Evolutionary conservation across 2,329 filamentous ascomycete species (phyloP), one percentile per base, ranked within the genome.

Genomic region (Mollisiaceae sp.): DNA sequence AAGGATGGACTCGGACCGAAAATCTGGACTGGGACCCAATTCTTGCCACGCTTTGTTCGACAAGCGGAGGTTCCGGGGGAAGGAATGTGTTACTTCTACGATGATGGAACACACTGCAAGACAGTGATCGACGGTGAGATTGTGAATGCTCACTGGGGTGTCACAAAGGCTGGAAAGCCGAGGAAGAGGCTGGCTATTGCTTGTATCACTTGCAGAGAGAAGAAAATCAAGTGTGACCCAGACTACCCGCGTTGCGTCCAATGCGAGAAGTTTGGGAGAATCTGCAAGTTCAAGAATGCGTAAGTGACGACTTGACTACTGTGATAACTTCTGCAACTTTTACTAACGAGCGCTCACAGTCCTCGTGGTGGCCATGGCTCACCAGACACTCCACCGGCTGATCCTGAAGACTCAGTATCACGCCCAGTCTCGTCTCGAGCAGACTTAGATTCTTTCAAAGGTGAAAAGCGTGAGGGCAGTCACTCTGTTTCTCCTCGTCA

Each of bases 161-260:
- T 97, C 11, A 97, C 94, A 41, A 97, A 97, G 79, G 93, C 94
- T 1, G 94, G 94, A 15, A 97, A 97, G 80, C 93, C 94, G 57
- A 87, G 94, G 71, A 97, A 97, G 80, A 86, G 94, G 64, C 83
- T 97, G 64, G 93, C 94, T 27, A 93, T 97, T 76, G 93, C 93
- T n/a, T 97, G 94, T 75, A 85, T 97, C 65, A 95, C 93, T 14
- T 97, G 94, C 77, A 87, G 94, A 59, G 93, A 97, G 80, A 97
- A 97, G 87, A 97, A 97, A 83, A 97, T 97, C 80, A 97, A 97
- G 78, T 97, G 94, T 75, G 93, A 97, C 70, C 94, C 93, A 1
- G 93, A 94, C 72, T 90, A 88, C 70, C 91, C 91, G 45, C 93
- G 92, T 71, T 97, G 94, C 73, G 86, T 94, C 62, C 93, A 97